Evolutionary conservation across 2,329 filamentous ascomycete genomes (phyloP).

Genomic region (Ceratocystis albifundus): DNA sequence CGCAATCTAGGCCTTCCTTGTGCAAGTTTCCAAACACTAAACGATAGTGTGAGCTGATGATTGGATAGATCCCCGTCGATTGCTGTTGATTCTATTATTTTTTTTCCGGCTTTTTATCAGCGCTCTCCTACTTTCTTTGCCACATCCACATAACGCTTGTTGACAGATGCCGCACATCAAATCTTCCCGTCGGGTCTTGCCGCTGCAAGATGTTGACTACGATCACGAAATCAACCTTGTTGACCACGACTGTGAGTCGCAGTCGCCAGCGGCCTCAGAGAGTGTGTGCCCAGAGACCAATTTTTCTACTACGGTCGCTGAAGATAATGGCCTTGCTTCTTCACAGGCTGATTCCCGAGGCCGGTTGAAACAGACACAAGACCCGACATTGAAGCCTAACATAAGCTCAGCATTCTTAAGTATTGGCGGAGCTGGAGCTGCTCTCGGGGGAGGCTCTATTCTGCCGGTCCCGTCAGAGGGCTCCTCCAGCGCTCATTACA

Average conservation of each 20-base stretch:
- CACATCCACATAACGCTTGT: background rate
- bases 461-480: slow-evolving; percentile 21
- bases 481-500: slow-evolving; percentile 9
- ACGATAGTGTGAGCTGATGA: background rate
- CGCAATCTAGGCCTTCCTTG: background rate
- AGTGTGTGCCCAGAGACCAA: background rate
- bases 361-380: background rate
- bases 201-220: slow-evolving; percentile 49
- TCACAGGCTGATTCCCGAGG: background rate
- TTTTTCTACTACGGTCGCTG: background rate
- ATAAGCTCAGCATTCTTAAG: slow-evolving; percentile 24
- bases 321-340: background rate
- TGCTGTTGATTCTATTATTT: background rate
- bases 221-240: slow-evolving; percentile 61
- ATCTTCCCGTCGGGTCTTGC: slow-evolving; percentile 43
- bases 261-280: background rate
- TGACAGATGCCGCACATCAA: slow-evolving; percentile 22
- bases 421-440: slow-evolving; percentile 18
- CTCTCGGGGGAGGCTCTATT: slow-evolving; percentile 16
- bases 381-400: background rate
- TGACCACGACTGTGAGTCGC: slow-evolving; percentile 36
- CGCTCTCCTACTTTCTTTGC: background rate
- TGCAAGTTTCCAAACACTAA: background rate
- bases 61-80: background rate
- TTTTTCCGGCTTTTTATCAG: background rate